phyloP scores from a whole-genome alignment of 352 stramenopile genomes.

The Globisporangium cystogenes region DNA sequence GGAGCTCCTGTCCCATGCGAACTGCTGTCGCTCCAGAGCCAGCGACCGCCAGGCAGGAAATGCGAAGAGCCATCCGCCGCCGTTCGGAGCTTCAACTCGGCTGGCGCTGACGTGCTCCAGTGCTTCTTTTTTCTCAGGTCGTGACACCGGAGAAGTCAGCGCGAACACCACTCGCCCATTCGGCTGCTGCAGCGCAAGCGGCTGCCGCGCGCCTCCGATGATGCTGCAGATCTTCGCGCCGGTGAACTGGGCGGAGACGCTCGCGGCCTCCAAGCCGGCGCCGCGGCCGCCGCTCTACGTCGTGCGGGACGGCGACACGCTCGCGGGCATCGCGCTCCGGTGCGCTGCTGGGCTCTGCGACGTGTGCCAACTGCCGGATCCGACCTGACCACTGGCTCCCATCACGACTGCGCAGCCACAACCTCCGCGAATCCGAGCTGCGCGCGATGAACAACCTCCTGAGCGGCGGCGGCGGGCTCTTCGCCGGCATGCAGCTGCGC shows the following conservation, averaged over 20 bases:
- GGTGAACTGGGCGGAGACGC: constrained; percentile 25
- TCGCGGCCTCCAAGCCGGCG: constrained; percentile 8
- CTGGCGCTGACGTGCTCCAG: no score
- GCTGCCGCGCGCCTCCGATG: neutral
- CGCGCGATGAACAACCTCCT: constrained; percentile 49
- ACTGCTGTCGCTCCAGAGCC: no score
- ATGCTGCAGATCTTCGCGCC: constrained; percentile 35
- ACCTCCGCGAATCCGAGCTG: constrained; percentile 44
- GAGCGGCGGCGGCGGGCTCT: constrained; percentile 19
- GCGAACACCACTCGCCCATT: no score
- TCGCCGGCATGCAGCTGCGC: constrained; percentile 31
- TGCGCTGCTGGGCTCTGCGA: constrained; percentile 6
- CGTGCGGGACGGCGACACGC: constrained; percentile 35
- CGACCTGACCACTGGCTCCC: no score
- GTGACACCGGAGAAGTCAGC: no score
- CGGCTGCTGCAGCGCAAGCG: neutral
- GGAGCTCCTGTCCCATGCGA: no score
- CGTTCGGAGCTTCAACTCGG: no score
- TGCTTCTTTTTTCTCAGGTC: no score
- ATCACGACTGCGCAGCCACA: no score
- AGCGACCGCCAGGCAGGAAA: no score
- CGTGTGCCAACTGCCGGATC: neutral
- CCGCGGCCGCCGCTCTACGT: constrained; percentile 21
- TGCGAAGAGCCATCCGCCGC: no score
- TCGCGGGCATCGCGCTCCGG: constrained; percentile 35